Evolutionary conservation across 495 filamentous ascomycete genomes (phyloP), one percentile per base, ranked within the genome.

Genomic region (Trichoderma erinaceum): DNA sequence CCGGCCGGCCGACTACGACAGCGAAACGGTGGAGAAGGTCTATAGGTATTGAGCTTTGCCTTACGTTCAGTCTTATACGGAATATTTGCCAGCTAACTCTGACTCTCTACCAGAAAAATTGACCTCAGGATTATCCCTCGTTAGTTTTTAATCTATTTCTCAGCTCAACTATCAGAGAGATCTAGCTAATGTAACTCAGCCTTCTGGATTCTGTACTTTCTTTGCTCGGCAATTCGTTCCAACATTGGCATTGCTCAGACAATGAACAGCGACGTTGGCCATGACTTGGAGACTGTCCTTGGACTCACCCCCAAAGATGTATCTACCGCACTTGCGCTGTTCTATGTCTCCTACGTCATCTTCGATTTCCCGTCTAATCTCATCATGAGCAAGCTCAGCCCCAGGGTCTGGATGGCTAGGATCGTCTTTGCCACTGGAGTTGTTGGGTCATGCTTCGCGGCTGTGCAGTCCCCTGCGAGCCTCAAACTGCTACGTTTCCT

Each of bases 201-300:
- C 46, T 93, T 97, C 77, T 97, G 92, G 92, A 78, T 89, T n/a
- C 83, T 97, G 10, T 97, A 97, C 78, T 96, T 97, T 76, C 83
- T 97, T 68, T 92, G 90, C 82, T 95, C 93, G 1, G 92, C 92
- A 66, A 92, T 96, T 74, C 88, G 92, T 61, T 93, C 91, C 70
- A 96, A 96, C 82, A 89, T 97, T 70, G 91, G 91, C 23, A 84
- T 97, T 70, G 90, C 93, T 38, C 90, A 96, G 76, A 96, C 93
- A 3, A 96, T 96, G 92, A 96, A 96, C 75, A 72, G 78, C 38
- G 76, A 81, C 23, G 75, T 83, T 23, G 81, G 83, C 15, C 90
- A 97, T 73, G 87, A 92, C 73, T 83, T 97, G 15, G 80, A 81
- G 38, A 83, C 84, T 16, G 84, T 88, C 32, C 82, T 96, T 44